Conservation (phyloP, 257 asterid genomes). For the Gentiana straminea region DNA sequence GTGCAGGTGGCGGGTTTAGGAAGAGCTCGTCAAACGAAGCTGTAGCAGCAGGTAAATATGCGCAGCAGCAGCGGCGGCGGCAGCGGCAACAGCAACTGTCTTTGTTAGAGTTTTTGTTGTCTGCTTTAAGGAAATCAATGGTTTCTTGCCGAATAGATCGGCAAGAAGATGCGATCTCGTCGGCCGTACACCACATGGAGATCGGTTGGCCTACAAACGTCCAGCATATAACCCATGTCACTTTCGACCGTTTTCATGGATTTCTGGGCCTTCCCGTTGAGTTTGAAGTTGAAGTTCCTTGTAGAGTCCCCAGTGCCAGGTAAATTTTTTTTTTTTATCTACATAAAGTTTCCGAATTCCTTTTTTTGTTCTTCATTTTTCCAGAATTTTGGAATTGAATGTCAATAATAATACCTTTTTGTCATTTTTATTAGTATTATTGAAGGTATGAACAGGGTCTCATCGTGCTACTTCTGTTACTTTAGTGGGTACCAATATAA, state of each 20-base stretch:
- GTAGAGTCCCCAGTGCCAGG: constrained; percentile 96
- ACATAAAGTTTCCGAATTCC: not conserved
- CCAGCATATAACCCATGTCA: constrained; percentile 85
- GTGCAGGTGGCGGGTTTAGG: not conserved
- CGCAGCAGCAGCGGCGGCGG: constrained; percentile 23
- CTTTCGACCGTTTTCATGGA: constrained; percentile 87
- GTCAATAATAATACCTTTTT: not conserved
- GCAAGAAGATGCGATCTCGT: constrained; percentile 42
- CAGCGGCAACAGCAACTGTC: constrained; percentile 50
- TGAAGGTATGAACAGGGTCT: too few relatives aligned
- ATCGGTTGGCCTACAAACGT: constrained; percentile 96
- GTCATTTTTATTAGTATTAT: too few relatives aligned
- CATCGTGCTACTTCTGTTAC: too few relatives aligned
- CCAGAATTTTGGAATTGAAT: too few relatives aligned
- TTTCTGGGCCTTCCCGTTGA: constrained; percentile 92
- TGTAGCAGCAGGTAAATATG: constrained; percentile 18
- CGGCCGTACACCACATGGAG: constrained; percentile 70
- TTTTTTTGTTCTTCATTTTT: too few relatives aligned
- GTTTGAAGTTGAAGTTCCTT: constrained; percentile 79
- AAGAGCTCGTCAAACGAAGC: constrained; percentile 6
- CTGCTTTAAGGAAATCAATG: constrained; percentile 88
- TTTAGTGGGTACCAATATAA: too few relatives aligned
- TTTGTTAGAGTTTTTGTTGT: constrained; percentile 50
- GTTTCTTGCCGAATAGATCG: constrained; percentile 72
- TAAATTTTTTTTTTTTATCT: constrained; percentile 6